Base-by-base conservation (phyloP, 2,329 filamentous ascomycete species). In the Mycosphaerella sp. region DNA sequence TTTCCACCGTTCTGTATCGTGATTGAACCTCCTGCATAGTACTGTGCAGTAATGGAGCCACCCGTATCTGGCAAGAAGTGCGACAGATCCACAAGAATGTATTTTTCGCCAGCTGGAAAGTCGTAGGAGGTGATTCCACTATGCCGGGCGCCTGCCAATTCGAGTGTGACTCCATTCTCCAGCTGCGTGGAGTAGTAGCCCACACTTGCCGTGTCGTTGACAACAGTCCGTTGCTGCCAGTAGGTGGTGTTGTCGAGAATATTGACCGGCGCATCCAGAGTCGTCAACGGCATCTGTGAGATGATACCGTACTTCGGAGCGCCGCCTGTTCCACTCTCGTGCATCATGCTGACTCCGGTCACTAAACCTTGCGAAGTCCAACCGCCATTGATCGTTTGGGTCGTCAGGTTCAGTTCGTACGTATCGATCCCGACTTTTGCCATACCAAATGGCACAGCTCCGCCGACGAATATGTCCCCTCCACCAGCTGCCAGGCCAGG, bases 221-320 rank as follows among this genome's bases (percentile, higher is more conserved):
- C 68, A 8, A 69, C 56, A 11, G 34, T 34, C 6, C 70, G 57
- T 12, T 57, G 56, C 52, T 73, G 69, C 67, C 66, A 70, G 53
- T 73, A 73, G 1, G 72, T 74, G 3, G 58, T 60, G 47, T 74
- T 73, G 45, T 74, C 69, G 6, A 73, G 58, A 5, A 73, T 48
- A 51, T 72, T 70, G 11, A 73, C 69, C 0, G 63, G 62, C 3
- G 61, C 63, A 10, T 66, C 62, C 0, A 69, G 73, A 59, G 57
- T 84, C 76, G 23, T 76, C 60, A 61, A 67, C 61, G 57, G 75
- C 75, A 68, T 84, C 51, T 73, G 77, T 0, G 75, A 76, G 23
- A 82, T 73, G 1, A 85, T 81, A 4, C 84, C 84, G 56, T 87
- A 87, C 66, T 86, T 87, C 1, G 84, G 82, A 1, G 81, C 82